Evolutionary conservation across 495 filamentous ascomycete species (phyloP).

Genomic region (Paragyromitra xinjiangensis): DNA sequence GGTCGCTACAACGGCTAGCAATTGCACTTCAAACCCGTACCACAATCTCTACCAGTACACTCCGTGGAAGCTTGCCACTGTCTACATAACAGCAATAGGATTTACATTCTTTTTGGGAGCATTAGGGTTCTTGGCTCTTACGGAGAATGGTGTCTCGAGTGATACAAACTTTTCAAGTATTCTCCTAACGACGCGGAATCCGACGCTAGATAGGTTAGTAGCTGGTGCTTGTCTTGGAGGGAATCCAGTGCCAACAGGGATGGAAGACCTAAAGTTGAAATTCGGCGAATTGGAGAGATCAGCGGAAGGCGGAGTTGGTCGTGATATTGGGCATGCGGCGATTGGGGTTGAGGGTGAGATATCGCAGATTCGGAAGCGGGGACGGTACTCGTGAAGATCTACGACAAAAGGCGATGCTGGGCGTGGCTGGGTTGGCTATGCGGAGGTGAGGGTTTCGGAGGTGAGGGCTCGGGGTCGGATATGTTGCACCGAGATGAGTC

Average conservation of each 20-base stretch:
- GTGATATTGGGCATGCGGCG: background rate
- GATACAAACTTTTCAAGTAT: constrained; percentile 30
- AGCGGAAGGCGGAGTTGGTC: background rate
- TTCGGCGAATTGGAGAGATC: constrained; percentile 53
- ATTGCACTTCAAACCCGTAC: background rate
- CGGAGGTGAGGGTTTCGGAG: too few species aligned
- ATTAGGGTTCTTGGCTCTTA: constrained; percentile 23
- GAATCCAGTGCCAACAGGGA: constrained; percentile 55
- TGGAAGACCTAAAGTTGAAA: constrained; percentile 55
- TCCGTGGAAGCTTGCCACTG: background rate
- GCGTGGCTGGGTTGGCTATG: too few species aligned
- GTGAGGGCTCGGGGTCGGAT: too few species aligned
- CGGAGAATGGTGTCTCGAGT: constrained; percentile 22
- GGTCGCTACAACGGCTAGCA: background rate
- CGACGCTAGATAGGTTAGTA: constrained; percentile 32
- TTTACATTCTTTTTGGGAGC: background rate
- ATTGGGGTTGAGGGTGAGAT: too few species aligned
- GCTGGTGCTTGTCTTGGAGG: constrained; percentile 38
- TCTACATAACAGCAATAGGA: background rate
- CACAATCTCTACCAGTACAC: constrained; percentile 19
- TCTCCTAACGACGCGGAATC: constrained; percentile 37
- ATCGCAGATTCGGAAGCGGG: too few species aligned
- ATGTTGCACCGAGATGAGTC: too few species aligned
- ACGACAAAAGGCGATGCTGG: too few species aligned
- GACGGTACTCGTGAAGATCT: too few species aligned